Base-by-base conservation (phyloP, 1,284 basidiomycete genomes). In the Cystobasidiaceae sp. region DNA sequence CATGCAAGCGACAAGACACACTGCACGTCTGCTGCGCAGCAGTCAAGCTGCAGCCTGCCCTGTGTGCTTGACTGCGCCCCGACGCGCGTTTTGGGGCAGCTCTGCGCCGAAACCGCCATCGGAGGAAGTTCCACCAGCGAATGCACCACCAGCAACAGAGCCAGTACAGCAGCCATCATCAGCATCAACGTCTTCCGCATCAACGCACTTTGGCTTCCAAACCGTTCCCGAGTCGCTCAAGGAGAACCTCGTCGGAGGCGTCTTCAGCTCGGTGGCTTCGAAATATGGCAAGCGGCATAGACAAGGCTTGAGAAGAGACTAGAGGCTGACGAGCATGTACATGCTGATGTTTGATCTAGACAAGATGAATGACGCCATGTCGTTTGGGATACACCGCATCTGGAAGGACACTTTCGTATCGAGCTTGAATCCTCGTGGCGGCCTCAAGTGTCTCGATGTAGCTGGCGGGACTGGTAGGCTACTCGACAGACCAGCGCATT, bases 401-500 rank as follows among this genome's bases (percentile, higher is more conserved):
- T 99, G 96, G 96, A 99, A 98, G 79, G 93, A 97, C 78, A 83
- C 86, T 44, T 93, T 91, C 76, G 88, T 99, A 43, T 82, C 85
- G 6, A 80, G 82, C 3, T 80, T 98, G 67, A 58, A 87, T 71
- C 94, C 94, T 0, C 78, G 79, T 52, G 84, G 83, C 17, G 77
- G 76, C 11, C 75, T 79, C 57, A 71, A 78, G 70, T 96, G 92
- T 76, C 86, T 99, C 59, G 96, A 99, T 75, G 91, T 98, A 32
- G 96, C 94, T 0, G 96, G 96, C 41, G 96, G 96, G 44, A 99
- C 93, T 2, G 94, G 94, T 25, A 92, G 97, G 80, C 92, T 97
- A 76, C n/a, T n/a, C n/a, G n/a, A n/a, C n/a, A n/a, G n/a, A n/a
- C n/a, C n/a, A n/a, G n/a, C n/a, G n/a, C n/a, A 15, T n/a, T n/a